A percentile compares a stretch with the other conserved stretches of the same genome.
phyloP scores from a whole-genome alignment of 495 filamentous ascomycete species.

The Trichodelitschia bisporula region DNA sequence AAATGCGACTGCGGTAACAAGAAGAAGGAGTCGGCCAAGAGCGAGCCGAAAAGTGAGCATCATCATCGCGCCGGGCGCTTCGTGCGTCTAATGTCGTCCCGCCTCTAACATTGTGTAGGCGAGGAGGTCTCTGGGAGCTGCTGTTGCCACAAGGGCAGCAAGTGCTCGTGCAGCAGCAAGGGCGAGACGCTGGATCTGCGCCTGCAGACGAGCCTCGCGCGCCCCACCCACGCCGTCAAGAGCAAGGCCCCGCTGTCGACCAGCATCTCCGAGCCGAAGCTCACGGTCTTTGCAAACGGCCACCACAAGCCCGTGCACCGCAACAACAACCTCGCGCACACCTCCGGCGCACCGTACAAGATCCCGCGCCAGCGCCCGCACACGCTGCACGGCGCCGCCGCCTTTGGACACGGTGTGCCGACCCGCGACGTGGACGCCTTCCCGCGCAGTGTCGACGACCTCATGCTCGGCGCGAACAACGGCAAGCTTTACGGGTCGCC shows the following conservation, averaged over 20 bases:
- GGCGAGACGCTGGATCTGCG: constrained; percentile 56
- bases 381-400: background rate
- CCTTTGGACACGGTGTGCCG: constrained; percentile 36
- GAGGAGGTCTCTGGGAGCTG: too few relatives aligned
- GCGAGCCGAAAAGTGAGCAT: constrained; percentile 36
- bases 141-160: constrained; percentile 67
- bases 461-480: background rate
- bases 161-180: constrained; percentile 81
- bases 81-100: too few relatives aligned
- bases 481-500: constrained; percentile 4
- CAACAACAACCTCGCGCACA: constrained; percentile 65
- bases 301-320: constrained; percentile 86
- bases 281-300: constrained; percentile 76
- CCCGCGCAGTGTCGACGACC: background rate
- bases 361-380: constrained; percentile 42
- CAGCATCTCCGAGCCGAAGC: constrained; percentile 55
- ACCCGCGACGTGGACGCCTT: background rate
- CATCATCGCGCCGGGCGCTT: too few relatives aligned
- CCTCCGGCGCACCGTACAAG: constrained; percentile 60
- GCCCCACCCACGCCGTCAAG: constrained; percentile 24
- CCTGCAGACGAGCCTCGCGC: constrained; percentile 35
- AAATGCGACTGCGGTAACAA: constrained; percentile 97
- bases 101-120: too few relatives aligned
- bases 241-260: constrained; percentile 45
- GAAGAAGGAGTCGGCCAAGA: constrained; percentile 25